Evolutionary conservation across 208 protist species (phyloP), one percentile per base, ranked within the genome.

Genomic region (Acanthamoeba healyi): DNA sequence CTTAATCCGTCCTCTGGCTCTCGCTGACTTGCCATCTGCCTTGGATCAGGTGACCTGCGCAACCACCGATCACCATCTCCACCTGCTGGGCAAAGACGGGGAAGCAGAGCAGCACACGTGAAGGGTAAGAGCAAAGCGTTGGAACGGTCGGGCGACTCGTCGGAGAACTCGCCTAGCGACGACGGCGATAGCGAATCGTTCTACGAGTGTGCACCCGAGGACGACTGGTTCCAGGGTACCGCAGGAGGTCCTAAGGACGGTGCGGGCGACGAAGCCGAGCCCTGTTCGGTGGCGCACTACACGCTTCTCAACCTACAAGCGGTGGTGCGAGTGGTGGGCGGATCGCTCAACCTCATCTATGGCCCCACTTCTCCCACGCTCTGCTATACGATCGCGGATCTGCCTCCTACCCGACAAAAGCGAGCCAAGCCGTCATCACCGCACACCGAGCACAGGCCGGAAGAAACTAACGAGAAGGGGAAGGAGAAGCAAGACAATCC

Each of bases 291-390:
- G 42, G 44, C 77, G 32, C 77, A n/a, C 40, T 86, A 49, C 46
- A 49, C 77, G 46, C 44, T 58, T 14, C 77, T 86, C 5, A 86
- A 86, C 29, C 46, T 86, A 29, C 77, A 86, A 44, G 77, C 77
- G n/a, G 46, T 86, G 44, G 44, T 86, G 77, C 77, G 77, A 12
- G 77, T 86, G 9, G 22, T 86, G 24, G 46, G 77, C 44, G 77
- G 77, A 4, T 86, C 77, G 77, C 38, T 86, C 44, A 86, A 86
- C 29, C 77, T 86, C 32, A 58, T 86, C n/a, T 86, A 86, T 26
- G 77, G 77, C 12, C n/a, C 77, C 34, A 86, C 77, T 7, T 86
- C 77, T 12, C 77, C 77, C 12, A 40, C 44, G 7, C 77, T 86
- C 44, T 86, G 77, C 46, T 6, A 29, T 26, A 86, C 44, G 19